Evolutionary conservation across 805 yeast species (phyloP).

Genomic region (Spathaspora sp.): DNA sequence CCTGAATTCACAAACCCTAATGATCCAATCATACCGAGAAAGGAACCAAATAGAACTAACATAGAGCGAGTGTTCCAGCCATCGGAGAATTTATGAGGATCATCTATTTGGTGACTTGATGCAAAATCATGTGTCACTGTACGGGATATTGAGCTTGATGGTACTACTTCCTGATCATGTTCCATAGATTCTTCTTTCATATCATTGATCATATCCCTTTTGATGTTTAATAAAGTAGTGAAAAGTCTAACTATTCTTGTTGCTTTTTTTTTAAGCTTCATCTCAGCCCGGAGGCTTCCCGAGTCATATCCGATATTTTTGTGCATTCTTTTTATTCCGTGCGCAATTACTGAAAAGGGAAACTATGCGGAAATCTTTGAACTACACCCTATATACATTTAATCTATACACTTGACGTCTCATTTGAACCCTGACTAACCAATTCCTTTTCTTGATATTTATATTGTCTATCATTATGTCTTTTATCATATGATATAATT

Average conservation of each 20-base stretch:
- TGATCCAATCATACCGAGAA: slow-evolving; percentile 21
- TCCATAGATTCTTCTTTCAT: neutral
- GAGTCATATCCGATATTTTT: neutral
- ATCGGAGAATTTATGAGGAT: slow-evolving; percentile 23
- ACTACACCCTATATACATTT: neutral
- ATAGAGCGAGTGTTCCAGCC: slow-evolving; percentile 15
- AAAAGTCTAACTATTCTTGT: neutral
- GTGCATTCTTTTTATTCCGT: neutral
- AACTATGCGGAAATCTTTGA: neutral
- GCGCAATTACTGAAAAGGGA: neutral
- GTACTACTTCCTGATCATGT: neutral
- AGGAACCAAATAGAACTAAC: slow-evolving; percentile 17
- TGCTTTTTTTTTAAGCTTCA: neutral
- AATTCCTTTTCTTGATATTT: neutral
- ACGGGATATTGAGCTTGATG: neutral
- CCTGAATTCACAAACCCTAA: slow-evolving; percentile 23
- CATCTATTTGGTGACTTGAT: slow-evolving; percentile 12
- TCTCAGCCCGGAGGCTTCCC: neutral
- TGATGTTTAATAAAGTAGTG: neutral
- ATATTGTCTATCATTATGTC: neutral
- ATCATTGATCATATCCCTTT: neutral
- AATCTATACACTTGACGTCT: neutral
- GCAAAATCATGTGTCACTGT: neutral
- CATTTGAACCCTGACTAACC: neutral
- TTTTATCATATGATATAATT: slow-evolving; percentile 21